Conservation (phyloP, 768 basidiomycete genomes). For the Cyclocybe cylindracea region DNA sequence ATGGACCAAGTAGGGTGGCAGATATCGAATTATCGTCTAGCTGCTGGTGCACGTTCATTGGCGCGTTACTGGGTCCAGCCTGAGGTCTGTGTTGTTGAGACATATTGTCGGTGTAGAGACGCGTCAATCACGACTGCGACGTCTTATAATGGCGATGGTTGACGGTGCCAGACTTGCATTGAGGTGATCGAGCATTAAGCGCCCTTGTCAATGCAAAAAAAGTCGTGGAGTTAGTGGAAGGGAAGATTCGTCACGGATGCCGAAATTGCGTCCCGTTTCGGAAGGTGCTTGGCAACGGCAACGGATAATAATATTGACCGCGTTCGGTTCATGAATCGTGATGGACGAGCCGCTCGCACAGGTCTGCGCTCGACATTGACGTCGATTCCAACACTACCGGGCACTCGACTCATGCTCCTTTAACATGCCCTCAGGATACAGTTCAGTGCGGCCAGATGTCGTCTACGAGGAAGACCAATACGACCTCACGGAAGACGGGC, state of each 20-base stretch:
- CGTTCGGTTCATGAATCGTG: neutral
- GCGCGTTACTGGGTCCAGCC: slow-evolving; percentile 2
- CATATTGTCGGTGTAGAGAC: slow-evolving; percentile 5
- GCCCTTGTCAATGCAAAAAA: too few species aligned
- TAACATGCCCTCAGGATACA: slow-evolving; percentile 27
- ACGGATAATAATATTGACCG: neutral
- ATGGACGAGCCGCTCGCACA: neutral
- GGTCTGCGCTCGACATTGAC: too few species aligned
- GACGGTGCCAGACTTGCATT: neutral
- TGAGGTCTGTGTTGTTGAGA: slow-evolving; percentile 15
- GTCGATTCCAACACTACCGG: too few species aligned
- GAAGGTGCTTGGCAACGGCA: neutral
- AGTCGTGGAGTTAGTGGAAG: too few species aligned
- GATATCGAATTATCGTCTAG: slow-evolving; percentile 53
- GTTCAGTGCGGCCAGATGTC: slow-evolving; percentile 20
- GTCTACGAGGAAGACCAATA: slow-evolving; percentile 39
- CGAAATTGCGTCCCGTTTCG: too few species aligned
- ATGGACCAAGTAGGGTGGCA: slow-evolving; percentile 57
- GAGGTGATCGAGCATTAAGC: too few species aligned
- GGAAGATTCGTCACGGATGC: too few species aligned
- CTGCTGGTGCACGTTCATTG: slow-evolving; percentile 8
- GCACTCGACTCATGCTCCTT: slow-evolving; percentile 13
- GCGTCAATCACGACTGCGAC: neutral
- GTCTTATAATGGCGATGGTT: neutral
- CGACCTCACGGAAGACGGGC: slow-evolving; percentile 48